A percentile compares a stretch with the other conserved stretches of the same genome.
Conservation (phyloP, 1,284 basidiomycete species). For the Termitomyces sp. region DNA sequence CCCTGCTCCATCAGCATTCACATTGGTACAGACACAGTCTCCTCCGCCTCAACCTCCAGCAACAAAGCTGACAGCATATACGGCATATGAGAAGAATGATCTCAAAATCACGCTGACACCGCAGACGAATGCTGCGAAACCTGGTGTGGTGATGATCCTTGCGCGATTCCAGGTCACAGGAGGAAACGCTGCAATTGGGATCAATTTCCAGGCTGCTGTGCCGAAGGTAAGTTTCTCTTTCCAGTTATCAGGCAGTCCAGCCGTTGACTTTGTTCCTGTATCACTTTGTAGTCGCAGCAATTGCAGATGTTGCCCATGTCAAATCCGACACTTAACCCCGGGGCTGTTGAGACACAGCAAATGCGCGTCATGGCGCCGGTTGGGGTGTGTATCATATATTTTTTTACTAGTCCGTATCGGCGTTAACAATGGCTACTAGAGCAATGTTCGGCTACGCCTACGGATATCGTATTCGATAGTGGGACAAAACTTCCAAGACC, state of each 20-base stretch:
- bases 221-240: conserved; percentile 67
- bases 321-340: conserved; percentile 73
- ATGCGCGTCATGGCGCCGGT: conserved; percentile 87
- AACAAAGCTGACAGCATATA: conserved; percentile 66
- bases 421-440: conserved; percentile 39
- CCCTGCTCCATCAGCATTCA: conserved; percentile 28
- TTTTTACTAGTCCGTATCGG: not conserved
- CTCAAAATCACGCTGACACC: conserved; percentile 89
- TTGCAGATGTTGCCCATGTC: conserved; percentile 98
- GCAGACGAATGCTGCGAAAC: conserved; percentile 70
- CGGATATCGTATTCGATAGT: conserved; percentile 74
- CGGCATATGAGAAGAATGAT: conserved; percentile 89
- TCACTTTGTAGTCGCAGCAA: conserved; percentile 76
- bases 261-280: not conserved
- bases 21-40: conserved; percentile 31
- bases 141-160: conserved; percentile 86
- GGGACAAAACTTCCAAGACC: conserved; percentile 79
- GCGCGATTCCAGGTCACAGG: conserved; percentile 81
- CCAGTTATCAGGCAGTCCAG: not conserved
- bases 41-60: conserved; percentile 33
- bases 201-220: conserved; percentile 97
- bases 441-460: conserved; percentile 79
- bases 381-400: conserved; percentile 57
- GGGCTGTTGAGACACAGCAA: conserved; percentile 87
- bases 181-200: conserved; percentile 42